phyloP scores from a whole-genome alignment of 495 filamentous ascomycete genomes.

The Cercophora newfieldiana region DNA sequence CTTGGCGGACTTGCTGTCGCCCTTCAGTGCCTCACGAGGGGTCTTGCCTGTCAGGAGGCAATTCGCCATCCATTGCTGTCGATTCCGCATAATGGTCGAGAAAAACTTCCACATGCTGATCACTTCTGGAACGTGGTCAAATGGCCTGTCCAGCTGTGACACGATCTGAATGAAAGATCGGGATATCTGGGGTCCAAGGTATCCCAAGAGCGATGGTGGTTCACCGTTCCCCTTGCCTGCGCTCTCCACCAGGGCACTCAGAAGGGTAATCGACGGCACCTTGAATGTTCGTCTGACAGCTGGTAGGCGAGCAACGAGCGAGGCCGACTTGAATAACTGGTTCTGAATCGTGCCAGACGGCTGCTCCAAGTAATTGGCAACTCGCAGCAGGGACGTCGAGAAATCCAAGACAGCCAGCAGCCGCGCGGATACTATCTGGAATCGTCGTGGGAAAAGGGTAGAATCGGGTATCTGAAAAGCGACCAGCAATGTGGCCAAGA shows the following conservation, averaged over 20 bases:
- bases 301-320: slow-evolving; percentile 75
- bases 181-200: slow-evolving; percentile 77
- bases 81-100: slow-evolving; percentile 81
- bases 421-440: slow-evolving; percentile 59
- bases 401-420: slow-evolving; percentile 65
- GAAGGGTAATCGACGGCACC: slow-evolving; percentile 61
- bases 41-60: slow-evolving; percentile 87
- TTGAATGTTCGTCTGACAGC: slow-evolving; percentile 68
- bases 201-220: slow-evolving; percentile 85
- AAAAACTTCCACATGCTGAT: slow-evolving; percentile 80
- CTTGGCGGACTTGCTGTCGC: slow-evolving; percentile 50
- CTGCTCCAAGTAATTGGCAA: slow-evolving; percentile 63
- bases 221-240: slow-evolving; percentile 64
- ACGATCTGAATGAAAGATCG: slow-evolving; percentile 80
- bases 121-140: slow-evolving; percentile 60
- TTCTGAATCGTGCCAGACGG: slow-evolving; percentile 66
- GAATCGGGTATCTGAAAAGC: slow-evolving; percentile 65
- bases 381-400: slow-evolving; percentile 64
- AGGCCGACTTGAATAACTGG: slow-evolving; percentile 75
- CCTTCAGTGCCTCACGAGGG: slow-evolving; percentile 68
- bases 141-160: slow-evolving; percentile 74
- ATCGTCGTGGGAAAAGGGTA: slow-evolving; percentile 60
- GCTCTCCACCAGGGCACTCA: slow-evolving; percentile 72
- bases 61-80: slow-evolving; percentile 93
- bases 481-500: slow-evolving; percentile 68